Base-by-base conservation (phyloP, 2,329 filamentous ascomycete genomes). In the Fusarium nanum region DNA sequence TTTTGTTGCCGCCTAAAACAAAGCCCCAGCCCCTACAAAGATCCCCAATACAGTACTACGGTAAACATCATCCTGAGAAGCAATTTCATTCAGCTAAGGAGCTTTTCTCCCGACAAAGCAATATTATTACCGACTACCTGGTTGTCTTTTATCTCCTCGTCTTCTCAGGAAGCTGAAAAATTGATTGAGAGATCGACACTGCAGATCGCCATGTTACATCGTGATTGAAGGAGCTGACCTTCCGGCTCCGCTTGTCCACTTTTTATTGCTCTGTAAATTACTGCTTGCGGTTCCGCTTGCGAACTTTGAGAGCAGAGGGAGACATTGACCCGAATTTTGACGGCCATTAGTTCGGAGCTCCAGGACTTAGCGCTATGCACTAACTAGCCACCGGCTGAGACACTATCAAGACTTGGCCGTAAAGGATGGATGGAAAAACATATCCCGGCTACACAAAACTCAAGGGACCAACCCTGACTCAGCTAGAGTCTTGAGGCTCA, bases 201-300 rank as follows among this genome's bases (percentile, higher is more conserved):
- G 49, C 23, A 41, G 49, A 52, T 41, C 49, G 16, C 7, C 23
- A 52, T 52, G 22, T 27, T 14, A 37, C 34, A 37, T 37, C n/a
- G 10, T 37, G 34, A 37, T 37, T n/a, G 18, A 37, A n/a, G 18
- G 32, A 46, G 12, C 7, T 22, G 45, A 44, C n/a, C n/a, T 28
- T 7, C 37, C 34, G 58, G 49, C 20, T 66, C 61, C 61, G 63
- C 61, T 37, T 18, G 25, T 13, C 55, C 61, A 48, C 42, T 34
- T 30, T 45, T 63, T 27, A 14, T 53, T 4, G 16, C 40, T 41
- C 22, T 16, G 28, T 20, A 66, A 61, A 60, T 66, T 66, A 40
- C 56, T 37, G 13, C 16, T 18, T 66, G 63, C 63, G 63, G 63
- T 67, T 66, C 63, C 63, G 63, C 63, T 60, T 34, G 27, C 34